Evolutionary conservation across 495 filamentous ascomycete genomes (phyloP), one percentile per base, ranked within the genome.

Genomic region (Aspergillus bridgeri): DNA sequence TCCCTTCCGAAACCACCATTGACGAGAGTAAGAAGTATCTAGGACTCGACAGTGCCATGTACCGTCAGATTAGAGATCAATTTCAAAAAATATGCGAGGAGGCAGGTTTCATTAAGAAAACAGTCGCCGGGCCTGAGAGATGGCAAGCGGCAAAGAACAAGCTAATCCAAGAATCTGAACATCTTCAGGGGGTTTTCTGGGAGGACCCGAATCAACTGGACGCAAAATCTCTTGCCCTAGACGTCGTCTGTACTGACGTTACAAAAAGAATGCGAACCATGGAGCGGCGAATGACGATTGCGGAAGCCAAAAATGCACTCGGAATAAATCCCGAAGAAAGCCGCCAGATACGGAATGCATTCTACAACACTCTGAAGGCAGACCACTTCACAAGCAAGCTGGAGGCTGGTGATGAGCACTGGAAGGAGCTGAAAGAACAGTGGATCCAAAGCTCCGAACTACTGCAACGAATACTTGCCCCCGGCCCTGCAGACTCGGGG

Each of bases 231-330:
- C 79, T 89, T 51, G 86, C 89, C 1, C 74, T 94, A 7, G 90
- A 94, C 70, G 80, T 90, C 23, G 84, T 94, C 22, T 90, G 87
- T 63, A 85, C 79, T n/a, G 88, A 92, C 68, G 88, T 92, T 48
- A 91, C 88, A 8, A 94, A 94, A 69, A 76, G 86, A 22, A 87
- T 92, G 79, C 79, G 90, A 42, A 86, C 80, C 1, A 53, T 82
- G 25, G 79, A 83, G 53, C 74, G 74, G n/a, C 72, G 77, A 24
- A 84, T 92, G 76, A 86, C 83, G 3, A 81, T 91, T 47, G 81
- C 83, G 27, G 86, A 91, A 58, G 88, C 88, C 19, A 91, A 91
- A 64, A 86, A 85, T 57, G 74, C 81, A 6, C 79, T 94, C 15
- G 84, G 83, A 2, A 73, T 92, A 60, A 89, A 92, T 58, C 90